Percentiles rank a stretch among this genome's conserved stretches.
Conservation (phyloP, 176 grass and related monocot genomes). For the Carex pumila region DNA sequence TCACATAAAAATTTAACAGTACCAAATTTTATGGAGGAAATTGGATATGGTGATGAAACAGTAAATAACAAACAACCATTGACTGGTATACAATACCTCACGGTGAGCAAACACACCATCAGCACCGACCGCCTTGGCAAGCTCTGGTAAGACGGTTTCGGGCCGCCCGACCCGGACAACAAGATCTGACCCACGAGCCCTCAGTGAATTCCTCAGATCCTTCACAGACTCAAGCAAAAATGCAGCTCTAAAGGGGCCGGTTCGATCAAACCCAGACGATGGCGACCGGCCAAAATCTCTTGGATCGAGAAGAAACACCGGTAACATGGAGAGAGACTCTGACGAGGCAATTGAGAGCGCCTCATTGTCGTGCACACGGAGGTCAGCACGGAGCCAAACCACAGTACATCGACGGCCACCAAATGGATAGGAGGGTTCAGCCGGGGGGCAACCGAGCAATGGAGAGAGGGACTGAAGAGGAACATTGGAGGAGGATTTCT, state of each 20-base stretch:
- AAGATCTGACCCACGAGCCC: constrained; percentile 63
- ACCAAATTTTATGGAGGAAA: background rate
- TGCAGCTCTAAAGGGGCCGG: constrained; percentile 46
- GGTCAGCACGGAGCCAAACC: constrained; percentile 79
- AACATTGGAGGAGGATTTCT: constrained; percentile 43
- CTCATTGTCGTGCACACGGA: constrained; percentile 80
- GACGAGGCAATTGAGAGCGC: constrained; percentile 32
- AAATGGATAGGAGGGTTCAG: constrained; percentile 32
- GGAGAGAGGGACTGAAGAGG: constrained; percentile 38
- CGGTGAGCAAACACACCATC: constrained; percentile 78
- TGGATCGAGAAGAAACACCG: constrained; percentile 74
- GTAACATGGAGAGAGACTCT: constrained; percentile 64
- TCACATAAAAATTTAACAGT: background rate
- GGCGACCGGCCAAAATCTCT: constrained; percentile 61
- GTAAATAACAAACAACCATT: background rate
- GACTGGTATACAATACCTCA: constrained; percentile 27
- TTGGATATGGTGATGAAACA: background rate
- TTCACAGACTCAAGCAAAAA: constrained; percentile 85
- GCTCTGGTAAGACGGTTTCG: constrained; percentile 71
- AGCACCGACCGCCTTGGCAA: constrained; percentile 42
- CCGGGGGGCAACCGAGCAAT: constrained; percentile 32
- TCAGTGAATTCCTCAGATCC: constrained; percentile 57
- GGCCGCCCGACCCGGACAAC: constrained; percentile 74
- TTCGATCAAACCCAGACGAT: constrained; percentile 57
- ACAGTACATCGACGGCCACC: constrained; percentile 59